Evolutionary conservation across 2,329 filamentous ascomycete species (phyloP).

Genomic region (Apiospora arundinis): DNA sequence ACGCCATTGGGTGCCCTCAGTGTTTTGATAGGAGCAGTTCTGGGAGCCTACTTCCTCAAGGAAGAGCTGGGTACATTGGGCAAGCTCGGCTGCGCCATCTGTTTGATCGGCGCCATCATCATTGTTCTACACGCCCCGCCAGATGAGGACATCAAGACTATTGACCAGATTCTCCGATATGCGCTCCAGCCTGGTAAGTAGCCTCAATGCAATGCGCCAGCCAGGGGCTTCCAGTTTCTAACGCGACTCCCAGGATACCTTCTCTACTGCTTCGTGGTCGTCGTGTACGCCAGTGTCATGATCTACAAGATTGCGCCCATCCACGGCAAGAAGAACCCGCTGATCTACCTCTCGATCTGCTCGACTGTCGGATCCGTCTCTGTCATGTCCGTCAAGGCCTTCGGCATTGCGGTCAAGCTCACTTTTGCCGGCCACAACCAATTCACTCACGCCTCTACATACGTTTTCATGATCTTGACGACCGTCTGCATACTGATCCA

Average conservation of each 20-base stretch:
- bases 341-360: slow-evolving; percentile 97
- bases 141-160: slow-evolving; percentile 87
- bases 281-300: slow-evolving; percentile 88
- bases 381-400: slow-evolving; percentile 99
- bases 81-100: slow-evolving; percentile 94
- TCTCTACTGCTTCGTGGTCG: slow-evolving; percentile 80
- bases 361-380: slow-evolving; percentile 96
- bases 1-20: slow-evolving; percentile 93
- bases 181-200: slow-evolving; percentile 85
- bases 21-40: slow-evolving; percentile 91
- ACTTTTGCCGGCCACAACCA: slow-evolving; percentile 94
- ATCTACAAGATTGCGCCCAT: slow-evolving; percentile 92
- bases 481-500: slow-evolving; percentile 94
- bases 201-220: slow-evolving; percentile 17
- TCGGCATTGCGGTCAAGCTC: slow-evolving; percentile 95
- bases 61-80: slow-evolving; percentile 91
- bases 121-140: slow-evolving; percentile 97
- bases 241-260: slow-evolving; percentile 73
- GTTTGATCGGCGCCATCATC: slow-evolving; percentile 93
- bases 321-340: slow-evolving; percentile 92
- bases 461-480: slow-evolving; percentile 95
- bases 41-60: slow-evolving; percentile 92
- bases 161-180: slow-evolving; percentile 90
- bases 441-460: slow-evolving; percentile 92
- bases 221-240: slow-evolving; percentile 26